These are phyloP conservation scores for Brachypodium distachyon DNA, from an alignment of 202 grass and related monocot genomes.

Conservation along the genomic window DNA sequence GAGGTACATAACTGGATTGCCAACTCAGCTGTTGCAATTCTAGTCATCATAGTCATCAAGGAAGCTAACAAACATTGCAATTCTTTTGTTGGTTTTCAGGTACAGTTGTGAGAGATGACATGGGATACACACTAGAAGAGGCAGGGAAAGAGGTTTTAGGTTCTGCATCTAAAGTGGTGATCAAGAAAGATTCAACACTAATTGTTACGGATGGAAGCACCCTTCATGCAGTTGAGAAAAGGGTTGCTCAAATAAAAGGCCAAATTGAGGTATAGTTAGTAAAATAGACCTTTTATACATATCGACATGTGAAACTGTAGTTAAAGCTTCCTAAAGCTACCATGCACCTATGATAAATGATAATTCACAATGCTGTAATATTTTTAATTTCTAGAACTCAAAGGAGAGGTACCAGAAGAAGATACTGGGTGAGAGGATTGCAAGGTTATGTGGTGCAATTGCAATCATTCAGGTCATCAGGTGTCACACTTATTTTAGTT, in stretches of 20 bases:
- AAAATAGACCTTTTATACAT: neutral
- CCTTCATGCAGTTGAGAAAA: constrained; percentile 44
- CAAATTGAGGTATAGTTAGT: constrained; percentile 59
- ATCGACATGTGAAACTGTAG: neutral
- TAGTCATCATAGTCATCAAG: neutral
- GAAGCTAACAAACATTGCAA: too few species aligned
- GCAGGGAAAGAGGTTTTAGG: constrained; percentile 80
- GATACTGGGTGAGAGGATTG: constrained; percentile 85
- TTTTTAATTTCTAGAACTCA: constrained; percentile 38
- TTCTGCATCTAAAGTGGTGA: constrained; percentile 64
- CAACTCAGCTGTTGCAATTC: neutral
- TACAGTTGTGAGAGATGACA: constrained; percentile 66
- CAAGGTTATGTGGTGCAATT: constrained; percentile 74
- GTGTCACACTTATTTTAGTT: neutral
- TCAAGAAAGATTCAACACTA: constrained; percentile 79
- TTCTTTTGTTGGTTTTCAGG: constrained; percentile 46
- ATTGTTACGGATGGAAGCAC: constrained; percentile 80
- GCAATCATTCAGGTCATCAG: constrained; percentile 79
- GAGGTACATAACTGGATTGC: constrained; percentile 43
- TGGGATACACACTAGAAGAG: constrained; percentile 75
- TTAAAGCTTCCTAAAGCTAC: neutral
- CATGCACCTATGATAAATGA: neutral
- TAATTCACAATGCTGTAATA: neutral
- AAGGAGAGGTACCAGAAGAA: constrained; percentile 82
- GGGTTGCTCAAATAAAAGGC: constrained; percentile 56